Base-by-base conservation (phyloP, 306 rosid species). In the Fragaria vesca region DNA sequence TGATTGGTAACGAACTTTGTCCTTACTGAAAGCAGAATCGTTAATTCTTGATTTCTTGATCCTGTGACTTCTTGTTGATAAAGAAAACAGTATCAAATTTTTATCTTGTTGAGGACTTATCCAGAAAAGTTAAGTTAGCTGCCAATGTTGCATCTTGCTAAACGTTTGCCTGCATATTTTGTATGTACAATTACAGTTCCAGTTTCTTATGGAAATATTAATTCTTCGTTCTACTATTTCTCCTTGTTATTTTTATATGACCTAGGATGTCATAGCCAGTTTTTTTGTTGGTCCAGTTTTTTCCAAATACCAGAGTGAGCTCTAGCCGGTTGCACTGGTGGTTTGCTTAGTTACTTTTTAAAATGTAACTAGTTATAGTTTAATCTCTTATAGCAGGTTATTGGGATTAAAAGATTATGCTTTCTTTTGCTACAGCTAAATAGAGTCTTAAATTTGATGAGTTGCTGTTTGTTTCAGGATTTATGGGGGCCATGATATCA, bases 401-500 rank as follows among this genome's bases (percentile, higher is more conserved):
- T 48, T 7, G 1, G 18, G 76, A 12, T 17, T 72, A 30, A 32
- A 18, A 17, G 18, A 10, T 28, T 11, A 66, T 30, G 69, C 13
- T 16, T 58, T 58, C 8, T 34, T 68, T 61, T 66, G 18, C 34
- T 26, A 30, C 62, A 57, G 57, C 8, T 74, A 43, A 51, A 11
- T 20, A 12, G 63, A 40, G 70, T 66, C 16, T 32, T 81, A 76
- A 62, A 76, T 67, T 80, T 51, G 24, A 34, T 55, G 52, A 57
- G 63, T 70, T 42, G 16, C 15, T 72, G 20, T 62, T 65, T 63
- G 55, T 70, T 32, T 58, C 91, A 93, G 98, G 98, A 82, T 93
- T 93, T 71, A 87, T 93, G 98, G 98, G 98, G 52, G 97, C 98
- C 61, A 93, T 93, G 98, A 93, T 93, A 87, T 93, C 98, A 26